phyloP scores from a whole-genome alignment of 129 eudicot species.

The Centaurea solstitialis region DNA sequence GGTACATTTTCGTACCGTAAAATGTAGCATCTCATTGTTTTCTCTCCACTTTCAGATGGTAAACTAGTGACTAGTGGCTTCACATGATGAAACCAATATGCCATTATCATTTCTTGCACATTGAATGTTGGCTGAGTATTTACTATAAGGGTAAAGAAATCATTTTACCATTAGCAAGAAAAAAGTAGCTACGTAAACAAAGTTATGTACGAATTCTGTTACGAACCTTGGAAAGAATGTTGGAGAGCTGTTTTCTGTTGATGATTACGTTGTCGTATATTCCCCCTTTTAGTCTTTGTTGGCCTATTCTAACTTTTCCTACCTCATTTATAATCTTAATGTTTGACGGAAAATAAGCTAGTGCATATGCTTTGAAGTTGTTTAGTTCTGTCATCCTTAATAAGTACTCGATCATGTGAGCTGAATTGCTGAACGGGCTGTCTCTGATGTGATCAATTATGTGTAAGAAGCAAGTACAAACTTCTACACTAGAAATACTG shows the following conservation, averaged over 20 bases:
- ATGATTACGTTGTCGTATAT: neutral
- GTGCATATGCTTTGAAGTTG: neutral
- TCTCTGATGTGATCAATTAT: neutral
- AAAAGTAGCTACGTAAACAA: neutral
- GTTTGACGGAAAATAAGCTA: constrained; percentile 2
- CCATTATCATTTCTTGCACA: neutral
- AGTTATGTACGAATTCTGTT: neutral
- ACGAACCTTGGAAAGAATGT: neutral
- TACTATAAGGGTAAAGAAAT: neutral
- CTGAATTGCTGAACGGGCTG: neutral
- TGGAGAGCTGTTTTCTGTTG: neutral
- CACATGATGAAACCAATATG: constrained; percentile 7
- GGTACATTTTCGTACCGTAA: constrained; percentile 19
- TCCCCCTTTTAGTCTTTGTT: neutral
- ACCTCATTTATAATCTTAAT: neutral
- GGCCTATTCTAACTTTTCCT: neutral
- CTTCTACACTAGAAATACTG: neutral
- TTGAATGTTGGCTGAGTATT: constrained; percentile 12
- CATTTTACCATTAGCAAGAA: neutral
- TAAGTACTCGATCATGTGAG: constrained; percentile 11
- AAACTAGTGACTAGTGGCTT: neutral
- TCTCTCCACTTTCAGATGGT: neutral
- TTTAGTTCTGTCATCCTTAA: neutral
- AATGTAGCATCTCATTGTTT: constrained; percentile 19
- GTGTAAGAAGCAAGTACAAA: constrained; percentile 8